Base-by-base conservation (phyloP, 345 rosid species). In the Populus nigra region DNA sequence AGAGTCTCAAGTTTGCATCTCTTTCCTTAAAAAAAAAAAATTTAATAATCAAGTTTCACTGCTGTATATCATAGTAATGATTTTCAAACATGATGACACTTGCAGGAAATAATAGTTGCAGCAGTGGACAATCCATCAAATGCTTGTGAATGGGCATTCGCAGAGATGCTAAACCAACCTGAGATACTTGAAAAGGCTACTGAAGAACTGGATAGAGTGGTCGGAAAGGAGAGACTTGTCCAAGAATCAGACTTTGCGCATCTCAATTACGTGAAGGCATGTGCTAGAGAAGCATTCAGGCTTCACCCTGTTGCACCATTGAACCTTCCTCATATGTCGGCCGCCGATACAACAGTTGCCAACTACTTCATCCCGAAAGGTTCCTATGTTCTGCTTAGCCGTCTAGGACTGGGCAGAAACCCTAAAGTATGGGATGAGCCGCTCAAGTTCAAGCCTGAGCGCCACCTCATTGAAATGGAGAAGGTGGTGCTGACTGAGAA, bases 71-170 rank as follows among this genome's bases (percentile, higher is more conserved):
- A 63, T 9, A 25, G 66, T 15, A 5, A 12, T 49, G 25, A 15
- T 55, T 39, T 53, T 59, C 3, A 0, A 16, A 45, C 23, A n/a
- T 70, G 9, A 2, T 16, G 3, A 22, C 53, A 1, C 17, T 47
- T 76, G 57, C 59, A 90, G 92, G 94, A 88, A 33, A 11, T 91
- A 45, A 87, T 89, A 88, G 1, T 87, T 0, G 91, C 89, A 5
- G 67, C 88, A 5, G 86, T 89, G 5, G 92, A 89, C 69, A 91
- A 91, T 76, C 92, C 91, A 29, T 76, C 92, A 5, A 89, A 91
- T 71, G 92, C 88, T 0, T 71, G 18, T 0, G 91, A 90, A 57
- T 90, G 89, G 91, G 90, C 87, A 13, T 71, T 88, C 29, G 91
- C 86, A 0, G 93, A 90, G 83, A 87, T 90, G 90, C 77, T 90